Conservation (phyloP, 352 stramenopile genomes). For the Pythium vanterpoolii region DNA sequence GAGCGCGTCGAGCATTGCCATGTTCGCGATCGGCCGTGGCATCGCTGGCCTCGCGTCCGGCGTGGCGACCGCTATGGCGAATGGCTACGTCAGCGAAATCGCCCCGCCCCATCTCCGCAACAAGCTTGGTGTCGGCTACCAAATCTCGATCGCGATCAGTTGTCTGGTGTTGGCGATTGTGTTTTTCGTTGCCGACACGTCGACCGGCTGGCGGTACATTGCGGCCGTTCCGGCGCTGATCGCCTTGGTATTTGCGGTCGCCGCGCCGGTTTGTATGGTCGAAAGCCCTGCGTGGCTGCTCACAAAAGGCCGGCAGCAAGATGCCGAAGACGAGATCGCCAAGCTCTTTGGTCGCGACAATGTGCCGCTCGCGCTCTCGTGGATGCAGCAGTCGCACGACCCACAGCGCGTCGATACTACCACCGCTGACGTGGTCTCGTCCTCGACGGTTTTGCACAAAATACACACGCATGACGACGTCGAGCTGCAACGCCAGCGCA, state of each 20-base stretch:
- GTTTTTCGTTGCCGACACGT: constrained; percentile 50
- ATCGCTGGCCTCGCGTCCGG: constrained; percentile 54
- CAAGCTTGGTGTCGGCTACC: constrained; percentile 33
- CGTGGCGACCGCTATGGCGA: constrained; percentile 24
- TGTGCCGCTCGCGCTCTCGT: constrained; percentile 23
- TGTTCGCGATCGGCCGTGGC: constrained; percentile 36
- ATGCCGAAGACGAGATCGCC: constrained; percentile 25
- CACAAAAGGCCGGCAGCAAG: constrained; percentile 23
- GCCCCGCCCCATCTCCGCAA: constrained; percentile 30
- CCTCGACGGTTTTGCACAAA: no score
- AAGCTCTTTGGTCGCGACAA: constrained; percentile 26
- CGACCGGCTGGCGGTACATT: constrained; percentile 51
- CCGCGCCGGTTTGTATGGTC: constrained; percentile 23
- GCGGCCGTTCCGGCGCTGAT: constrained; percentile 43
- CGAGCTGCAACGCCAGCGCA: not conserved
- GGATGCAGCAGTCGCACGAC: constrained; percentile 17
- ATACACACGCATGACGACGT: not conserved
- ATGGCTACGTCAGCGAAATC: constrained; percentile 31
- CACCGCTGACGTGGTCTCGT: no score
- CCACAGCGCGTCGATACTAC: not conserved
- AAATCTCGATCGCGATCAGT: constrained; percentile 46
- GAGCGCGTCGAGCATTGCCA: constrained; percentile 29
- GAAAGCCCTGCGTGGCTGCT: constrained; percentile 33
- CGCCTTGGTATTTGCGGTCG: constrained; percentile 40
- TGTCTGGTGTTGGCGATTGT: constrained; percentile 41